Base-by-base conservation (phyloP, 139 green algal genomes). In the Asterochloris erici region DNA sequence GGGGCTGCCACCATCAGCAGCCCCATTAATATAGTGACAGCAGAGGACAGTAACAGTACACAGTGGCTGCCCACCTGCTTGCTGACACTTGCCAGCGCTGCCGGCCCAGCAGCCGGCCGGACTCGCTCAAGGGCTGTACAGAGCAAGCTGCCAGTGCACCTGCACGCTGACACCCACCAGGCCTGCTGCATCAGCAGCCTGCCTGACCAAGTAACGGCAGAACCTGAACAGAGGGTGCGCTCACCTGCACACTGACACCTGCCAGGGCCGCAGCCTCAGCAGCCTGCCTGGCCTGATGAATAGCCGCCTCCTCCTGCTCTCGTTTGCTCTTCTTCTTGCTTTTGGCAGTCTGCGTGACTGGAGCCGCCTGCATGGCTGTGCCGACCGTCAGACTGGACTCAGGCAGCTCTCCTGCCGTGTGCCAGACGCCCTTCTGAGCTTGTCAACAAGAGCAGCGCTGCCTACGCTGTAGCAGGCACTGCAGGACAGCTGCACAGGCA, bases 261-360 rank as follows among this genome's bases (percentile, higher is more conserved):
- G 83, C 83, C 23, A 73, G 78, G 26, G 83, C 83, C 21, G 74
- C 78, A 28, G 75, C 79, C 63, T 76, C 29, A 24, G 83, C 83
- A 38, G 79, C 73, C 24, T 63, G 68, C 38, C 68, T 19, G 11
- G 83, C 83, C 17, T 79, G 73, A 9, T 73, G 66, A 14, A 64
- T 70, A 13, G 79, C 79, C 10, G 68, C 64, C 26, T 84, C 83
- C 83, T 82, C 73, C 79, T 87, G 79, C n/a, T 61, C n/a, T 14
- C 26, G 38, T 29, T 83, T 86, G 62, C 60, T 80, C 83, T 83
- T 86, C 78, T 83, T 86, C n/a, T 74, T 83, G 71, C 73, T 86
- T 24, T 28, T 70, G 70, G 47, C 78, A 16, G 47, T 26, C 60
- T 66, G 60, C 6, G 73, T 27, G 24, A 77, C 54, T 29, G 73